Conservation (phyloP, 805 yeast genomes). For the Nakazawaea populi region DNA sequence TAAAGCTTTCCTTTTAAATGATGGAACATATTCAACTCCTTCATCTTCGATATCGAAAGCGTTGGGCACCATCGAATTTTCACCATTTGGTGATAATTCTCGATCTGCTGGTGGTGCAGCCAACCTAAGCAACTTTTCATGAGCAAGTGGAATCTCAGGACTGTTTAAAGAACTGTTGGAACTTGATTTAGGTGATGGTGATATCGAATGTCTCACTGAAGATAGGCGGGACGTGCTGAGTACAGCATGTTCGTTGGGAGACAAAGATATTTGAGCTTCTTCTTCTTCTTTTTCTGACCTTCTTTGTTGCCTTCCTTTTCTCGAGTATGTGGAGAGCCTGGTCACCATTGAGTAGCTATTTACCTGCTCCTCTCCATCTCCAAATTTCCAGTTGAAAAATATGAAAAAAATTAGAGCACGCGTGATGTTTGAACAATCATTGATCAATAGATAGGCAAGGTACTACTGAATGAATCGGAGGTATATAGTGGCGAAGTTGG, state of each 20-base stretch:
- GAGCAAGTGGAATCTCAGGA: neutral
- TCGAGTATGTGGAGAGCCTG: neutral
- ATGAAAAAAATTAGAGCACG: too few relatives aligned
- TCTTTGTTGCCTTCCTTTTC: neutral
- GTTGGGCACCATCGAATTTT: neutral
- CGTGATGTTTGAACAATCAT: too few relatives aligned
- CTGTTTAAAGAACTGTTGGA: neutral
- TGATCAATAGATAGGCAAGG: too few relatives aligned
- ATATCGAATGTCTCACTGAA: neutral
- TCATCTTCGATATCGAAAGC: neutral
- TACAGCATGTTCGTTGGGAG: neutral
- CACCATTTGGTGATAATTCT: neutral
- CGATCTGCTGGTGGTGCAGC: neutral
- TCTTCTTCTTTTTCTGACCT: neutral
- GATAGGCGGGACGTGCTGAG: neutral
- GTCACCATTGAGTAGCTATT: too few relatives aligned
- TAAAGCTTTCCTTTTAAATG: neutral
- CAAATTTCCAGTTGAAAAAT: too few relatives aligned
- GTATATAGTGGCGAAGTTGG: too few relatives aligned
- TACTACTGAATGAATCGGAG: too few relatives aligned
- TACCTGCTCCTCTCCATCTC: too few relatives aligned
- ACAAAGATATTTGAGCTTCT: neutral
- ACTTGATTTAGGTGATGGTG: neutral
- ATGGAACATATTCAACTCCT: neutral
- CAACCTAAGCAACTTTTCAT: too few relatives aligned